phyloP scores from a whole-genome alignment of 225 moss, liverwort and hornwort genomes.

The Pseudisothecium myosuroides region DNA sequence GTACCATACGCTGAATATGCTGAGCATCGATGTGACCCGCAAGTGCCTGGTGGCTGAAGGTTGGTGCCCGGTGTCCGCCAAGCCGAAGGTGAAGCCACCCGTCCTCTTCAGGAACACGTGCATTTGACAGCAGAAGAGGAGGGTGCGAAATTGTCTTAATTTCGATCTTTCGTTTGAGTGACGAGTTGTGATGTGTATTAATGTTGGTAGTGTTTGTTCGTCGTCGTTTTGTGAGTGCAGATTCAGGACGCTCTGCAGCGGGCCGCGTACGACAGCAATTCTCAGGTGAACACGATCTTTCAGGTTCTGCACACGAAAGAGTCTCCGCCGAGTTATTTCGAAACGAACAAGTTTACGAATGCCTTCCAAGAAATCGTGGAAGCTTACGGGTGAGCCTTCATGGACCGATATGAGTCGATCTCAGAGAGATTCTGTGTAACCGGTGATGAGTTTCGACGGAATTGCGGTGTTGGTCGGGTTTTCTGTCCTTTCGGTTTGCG shows the following conservation, averaged over 20 bases:
- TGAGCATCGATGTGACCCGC: constrained; percentile 95
- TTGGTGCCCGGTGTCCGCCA: constrained; percentile 92
- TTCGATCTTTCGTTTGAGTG: background rate
- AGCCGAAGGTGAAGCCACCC: constrained; percentile 46
- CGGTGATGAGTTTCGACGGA: background rate
- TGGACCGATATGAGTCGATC: background rate
- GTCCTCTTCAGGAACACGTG: background rate
- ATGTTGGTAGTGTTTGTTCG: background rate
- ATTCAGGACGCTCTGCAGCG: constrained; percentile 97
- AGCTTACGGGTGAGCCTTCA: constrained; percentile 74
- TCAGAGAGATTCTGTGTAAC: background rate
- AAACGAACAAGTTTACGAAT: constrained; percentile 94
- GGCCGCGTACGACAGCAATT: constrained; percentile 89
- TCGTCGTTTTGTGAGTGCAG: constrained; percentile 27
- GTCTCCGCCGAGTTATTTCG: constrained; percentile 80
- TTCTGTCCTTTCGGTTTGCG: no score
- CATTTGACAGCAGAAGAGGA: background rate
- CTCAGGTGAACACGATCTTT: constrained; percentile 94
- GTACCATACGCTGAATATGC: constrained; percentile 85
- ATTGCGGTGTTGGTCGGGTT: background rate
- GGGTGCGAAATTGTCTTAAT: background rate
- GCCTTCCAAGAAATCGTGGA: constrained; percentile 97
- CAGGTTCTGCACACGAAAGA: constrained; percentile 91
- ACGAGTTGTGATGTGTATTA: background rate
- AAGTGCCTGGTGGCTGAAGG: constrained; percentile 98